phyloP scores from a whole-genome alignment of 257 asterid species.

The Scutellaria galericulata region DNA sequence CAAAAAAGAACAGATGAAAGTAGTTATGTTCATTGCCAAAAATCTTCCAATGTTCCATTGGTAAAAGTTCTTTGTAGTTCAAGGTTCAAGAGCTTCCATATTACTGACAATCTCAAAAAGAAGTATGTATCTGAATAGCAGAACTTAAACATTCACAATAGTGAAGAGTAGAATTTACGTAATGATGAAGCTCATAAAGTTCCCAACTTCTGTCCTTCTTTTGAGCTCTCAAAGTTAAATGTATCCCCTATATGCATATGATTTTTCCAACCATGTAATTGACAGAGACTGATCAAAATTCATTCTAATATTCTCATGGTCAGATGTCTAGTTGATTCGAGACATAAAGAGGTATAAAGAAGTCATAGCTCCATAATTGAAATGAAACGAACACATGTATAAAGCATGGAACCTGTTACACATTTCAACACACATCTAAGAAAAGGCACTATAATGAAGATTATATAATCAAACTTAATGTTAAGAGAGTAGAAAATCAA shows the following conservation, averaged over 20 bases:
- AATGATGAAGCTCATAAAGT: slow-evolving; percentile 24
- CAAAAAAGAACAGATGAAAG: slow-evolving; percentile 8
- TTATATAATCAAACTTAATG: slow-evolving; percentile 1
- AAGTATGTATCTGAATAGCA: slow-evolving; percentile 1
- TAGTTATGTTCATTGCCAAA: background rate
- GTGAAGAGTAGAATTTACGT: background rate
- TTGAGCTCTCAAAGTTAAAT: background rate
- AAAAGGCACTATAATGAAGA: slow-evolving; percentile 19
- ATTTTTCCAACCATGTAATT: slow-evolving; percentile 1
- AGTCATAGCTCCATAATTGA: slow-evolving; percentile 2
- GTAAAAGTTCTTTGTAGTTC: slow-evolving; percentile 5
- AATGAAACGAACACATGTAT: slow-evolving; percentile 10
- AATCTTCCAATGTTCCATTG: background rate
- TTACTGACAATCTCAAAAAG: slow-evolving; percentile 21
- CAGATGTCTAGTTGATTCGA: slow-evolving; percentile 22
- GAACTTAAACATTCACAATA: background rate
- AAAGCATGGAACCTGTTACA: slow-evolving; percentile 17
- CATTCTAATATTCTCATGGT: slow-evolving; percentile 6
- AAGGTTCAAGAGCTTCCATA: slow-evolving; percentile 23
- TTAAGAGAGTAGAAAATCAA: slow-evolving; percentile 30
- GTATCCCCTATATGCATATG: background rate
- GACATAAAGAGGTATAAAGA: background rate
- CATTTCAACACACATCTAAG: slow-evolving; percentile 19
- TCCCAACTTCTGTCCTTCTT: slow-evolving; percentile 5
- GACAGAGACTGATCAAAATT: slow-evolving; percentile 3